Conservation (phyloP, 495 filamentous ascomycete species). For the Neurospora discreta region DNA sequence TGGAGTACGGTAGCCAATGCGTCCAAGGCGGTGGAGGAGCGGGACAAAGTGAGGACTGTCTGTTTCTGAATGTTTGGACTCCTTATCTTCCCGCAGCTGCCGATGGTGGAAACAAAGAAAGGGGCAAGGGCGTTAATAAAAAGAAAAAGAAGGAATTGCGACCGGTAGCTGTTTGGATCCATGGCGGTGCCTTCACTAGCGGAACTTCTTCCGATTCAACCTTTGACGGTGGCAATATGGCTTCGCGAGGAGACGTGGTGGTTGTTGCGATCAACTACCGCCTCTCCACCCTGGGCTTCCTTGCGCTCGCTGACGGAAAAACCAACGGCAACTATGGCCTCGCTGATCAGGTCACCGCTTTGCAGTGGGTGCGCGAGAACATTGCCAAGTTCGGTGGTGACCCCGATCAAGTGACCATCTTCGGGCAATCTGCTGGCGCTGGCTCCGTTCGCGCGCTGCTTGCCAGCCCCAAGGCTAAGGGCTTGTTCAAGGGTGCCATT, state of each 20-base stretch:
- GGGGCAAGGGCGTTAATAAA: background rate
- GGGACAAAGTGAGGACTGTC: conserved; percentile 31
- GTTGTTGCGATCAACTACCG: conserved; percentile 57
- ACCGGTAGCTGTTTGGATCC: conserved; percentile 43
- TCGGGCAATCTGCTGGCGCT: conserved; percentile 46
- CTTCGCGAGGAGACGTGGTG: conserved; percentile 45
- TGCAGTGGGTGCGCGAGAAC: conserved; percentile 55
- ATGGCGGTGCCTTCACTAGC: conserved; percentile 30
- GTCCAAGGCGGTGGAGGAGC: conserved; percentile 22
- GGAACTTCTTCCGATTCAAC: conserved; percentile 31
- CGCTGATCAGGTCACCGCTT: conserved; percentile 43
- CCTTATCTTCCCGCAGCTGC: conserved; percentile 29
- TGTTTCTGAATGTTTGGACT: conserved; percentile 46
- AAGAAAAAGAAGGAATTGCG: conserved; percentile 21
- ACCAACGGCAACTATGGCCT: conserved; percentile 47
- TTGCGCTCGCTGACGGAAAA: conserved; percentile 31
- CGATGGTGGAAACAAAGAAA: conserved; percentile 10
- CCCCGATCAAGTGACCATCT: conserved; percentile 44
- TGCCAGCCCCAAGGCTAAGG: conserved; percentile 38
- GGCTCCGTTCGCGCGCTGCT: conserved; percentile 42
- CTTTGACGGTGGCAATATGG: conserved; percentile 35
- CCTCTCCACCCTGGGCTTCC: conserved; percentile 50
- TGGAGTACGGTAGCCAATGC: conserved; percentile 30
- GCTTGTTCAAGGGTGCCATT: conserved; percentile 40
- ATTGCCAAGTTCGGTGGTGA: conserved; percentile 53